Conservation (phyloP, 495 filamentous ascomycete genomes). For the Xylaria curta region DNA sequence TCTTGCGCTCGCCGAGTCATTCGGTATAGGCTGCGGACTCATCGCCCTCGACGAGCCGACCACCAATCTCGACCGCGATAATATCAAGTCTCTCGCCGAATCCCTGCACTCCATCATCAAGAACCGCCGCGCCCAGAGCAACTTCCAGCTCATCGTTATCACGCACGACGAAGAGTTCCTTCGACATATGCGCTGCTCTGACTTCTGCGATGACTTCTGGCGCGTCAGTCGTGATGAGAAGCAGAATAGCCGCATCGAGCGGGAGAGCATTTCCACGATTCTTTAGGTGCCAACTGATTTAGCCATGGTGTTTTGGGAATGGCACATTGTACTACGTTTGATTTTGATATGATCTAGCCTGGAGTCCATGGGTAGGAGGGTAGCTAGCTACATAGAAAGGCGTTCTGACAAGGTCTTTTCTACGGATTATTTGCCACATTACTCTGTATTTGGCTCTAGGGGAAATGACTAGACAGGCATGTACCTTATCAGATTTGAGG, state of each 20-base stretch:
- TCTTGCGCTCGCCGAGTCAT: conserved; percentile 93
- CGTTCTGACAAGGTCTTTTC: background rate
- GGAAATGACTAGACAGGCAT: background rate
- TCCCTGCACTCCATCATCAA: conserved; percentile 89
- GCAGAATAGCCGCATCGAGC: conserved; percentile 86
- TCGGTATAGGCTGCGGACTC: conserved; percentile 93
- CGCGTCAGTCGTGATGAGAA: conserved; percentile 80
- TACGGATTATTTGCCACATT: background rate
- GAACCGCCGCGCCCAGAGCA: conserved; percentile 79
- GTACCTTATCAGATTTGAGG: background rate
- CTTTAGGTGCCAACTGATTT: conserved; percentile 34
- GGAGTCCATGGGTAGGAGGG: background rate
- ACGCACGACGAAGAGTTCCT: conserved; percentile 99
- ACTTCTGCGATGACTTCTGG: conserved; percentile 92
- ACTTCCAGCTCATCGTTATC: conserved; percentile 98
- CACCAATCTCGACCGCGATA: conserved; percentile 94
- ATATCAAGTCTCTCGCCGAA: conserved; percentile 86
- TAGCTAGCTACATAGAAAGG: conserved; percentile 13
- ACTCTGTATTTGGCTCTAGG: background rate
- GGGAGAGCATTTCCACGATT: conserved; percentile 68
- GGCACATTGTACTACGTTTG: background rate
- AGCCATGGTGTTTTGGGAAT: background rate
- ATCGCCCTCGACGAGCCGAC: conserved; percentile 98
- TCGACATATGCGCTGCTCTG: conserved; percentile 88
- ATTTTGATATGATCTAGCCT: background rate